Base-by-base conservation (phyloP, 164 flowering plant genomes). In the Sedum album region DNA sequence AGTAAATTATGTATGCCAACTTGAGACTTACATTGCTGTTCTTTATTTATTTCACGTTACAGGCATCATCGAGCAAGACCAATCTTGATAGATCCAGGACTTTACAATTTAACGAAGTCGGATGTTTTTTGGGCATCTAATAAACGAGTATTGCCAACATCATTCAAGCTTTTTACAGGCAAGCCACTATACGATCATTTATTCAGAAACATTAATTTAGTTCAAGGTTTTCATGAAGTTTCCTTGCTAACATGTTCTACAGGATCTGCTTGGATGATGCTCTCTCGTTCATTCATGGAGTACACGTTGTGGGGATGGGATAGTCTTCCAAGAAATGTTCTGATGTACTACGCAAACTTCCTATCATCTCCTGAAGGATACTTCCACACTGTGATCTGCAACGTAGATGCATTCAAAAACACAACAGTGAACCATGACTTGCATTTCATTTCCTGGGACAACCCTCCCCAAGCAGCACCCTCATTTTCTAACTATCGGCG, bases 261-360 rank as follows among this genome's bases (percentile, higher is more conserved):
- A 88, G 97, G 97, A 63, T 91, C 97, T 28, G 97, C 97, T 60
- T 91, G 97, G 97, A 84, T 89, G 93, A 83, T 85, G 88, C 90
- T 91, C 21, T 85, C 97, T 66, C 91, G 89, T 5, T 79, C 91
- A 1, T 91, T 89, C 73, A 66, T 91, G 15, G 97, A 91, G 48
- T 91, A 30, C 73, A 80, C 85, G 46, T 28, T 91, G 72, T 86
- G 89, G 96, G 97, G 96, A 0, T 91, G 95, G 95, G 96, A 91
- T 74, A 89, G 81, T 71, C 87, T 91, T 39, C 96, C 96, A 14
- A 76, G 96, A 41, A 78, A 75, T 4, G 83, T 85, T 61, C 82
- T 91, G 2, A 89, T 91, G 96, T 91, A 91, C 67, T 91, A 91
- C 48, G 79, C 96, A 44, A 91, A 91, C 80, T 89, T 91, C 75